Evolutionary conservation across 352 stramenopile genomes (phyloP), one percentile per base, ranked within the genome.

Genomic region (Pythium coloratum): DNA sequence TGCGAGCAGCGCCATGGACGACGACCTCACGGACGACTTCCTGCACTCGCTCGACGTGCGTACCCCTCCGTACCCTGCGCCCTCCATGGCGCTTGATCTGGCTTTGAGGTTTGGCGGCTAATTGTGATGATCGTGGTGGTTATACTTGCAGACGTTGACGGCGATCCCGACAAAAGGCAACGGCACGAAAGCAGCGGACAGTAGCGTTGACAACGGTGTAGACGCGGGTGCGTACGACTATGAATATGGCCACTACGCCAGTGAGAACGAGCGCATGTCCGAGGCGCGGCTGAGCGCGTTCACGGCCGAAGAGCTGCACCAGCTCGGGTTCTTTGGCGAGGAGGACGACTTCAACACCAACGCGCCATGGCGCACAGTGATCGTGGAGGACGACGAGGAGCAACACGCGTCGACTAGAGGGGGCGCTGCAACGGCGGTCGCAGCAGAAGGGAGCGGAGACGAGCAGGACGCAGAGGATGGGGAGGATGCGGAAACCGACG

Each of bases 1-100:
- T 51, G 44, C 44, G 40, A 72, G 54, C n/a, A 44, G 14, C 20
- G 58, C 40, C 50, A 86, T 85, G 72, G 74, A 70, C 62, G 74
- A 67, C 57, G 78, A 90, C 59, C 77, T 92, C 64, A 84, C 79
- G 28, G 84, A 92, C 64, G 84, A 90, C 59, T 73, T 88, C 55
- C 73, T 90, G 59, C 86, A 80, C 69, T 86, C 84, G 42, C 70
- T 91, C 56, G 84, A 92, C 64, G 84, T 92, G 73, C 69, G 78
- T 8, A 34, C 32, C 49, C 12, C 40, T 32, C 8, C 24, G 24
- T 36, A 16, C 13, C 18, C 12, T 14, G 10, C 56, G 55, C 24
- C 53, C 38, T 47, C 3, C 36, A 8, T 42, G 12, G 28, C n/a
- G 30, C 28, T 40, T 32, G n/a, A 24, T 36, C 32, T 44, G 28